phyloP scores from a whole-genome alignment of 495 filamentous ascomycete species.

The Ramalina intermedia region DNA sequence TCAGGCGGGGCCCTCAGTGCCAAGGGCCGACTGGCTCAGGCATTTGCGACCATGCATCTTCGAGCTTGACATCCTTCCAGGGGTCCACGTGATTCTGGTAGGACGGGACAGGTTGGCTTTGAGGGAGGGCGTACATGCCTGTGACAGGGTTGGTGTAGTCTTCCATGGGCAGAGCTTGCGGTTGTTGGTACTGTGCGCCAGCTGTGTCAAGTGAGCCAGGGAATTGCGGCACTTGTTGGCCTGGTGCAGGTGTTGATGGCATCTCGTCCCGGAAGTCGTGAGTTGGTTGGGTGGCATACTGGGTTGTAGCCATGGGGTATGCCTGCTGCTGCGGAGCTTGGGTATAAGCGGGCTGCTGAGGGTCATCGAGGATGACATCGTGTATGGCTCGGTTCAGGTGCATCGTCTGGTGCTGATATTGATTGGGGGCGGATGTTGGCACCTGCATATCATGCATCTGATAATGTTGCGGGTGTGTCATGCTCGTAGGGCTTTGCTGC shows the following conservation, averaged over 20 bases:
- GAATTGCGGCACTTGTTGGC: slow-evolving; percentile 5
- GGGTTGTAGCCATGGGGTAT: not conserved
- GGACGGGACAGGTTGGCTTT: not conserved
- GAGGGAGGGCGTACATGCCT: not conserved
- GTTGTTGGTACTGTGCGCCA: slow-evolving; percentile 1
- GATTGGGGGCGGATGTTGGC: slow-evolving; percentile 1
- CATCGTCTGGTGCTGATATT: slow-evolving; percentile 2
- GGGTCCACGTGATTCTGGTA: not conserved
- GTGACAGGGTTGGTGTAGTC: not conserved
- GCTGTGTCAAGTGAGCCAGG: not conserved
- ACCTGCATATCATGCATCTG: slow-evolving; percentile 2
- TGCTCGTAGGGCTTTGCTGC: not conserved
- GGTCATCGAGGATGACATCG: slow-evolving; percentile 4
- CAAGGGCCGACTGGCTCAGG: not conserved
- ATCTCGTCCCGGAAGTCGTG: slow-evolving; percentile 4
- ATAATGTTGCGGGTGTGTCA: not conserved
- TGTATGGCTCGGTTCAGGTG: not conserved
- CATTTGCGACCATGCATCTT: slow-evolving; percentile 1
- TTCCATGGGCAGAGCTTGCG: not conserved
- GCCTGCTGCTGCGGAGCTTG: not conserved
- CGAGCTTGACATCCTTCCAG: slow-evolving; percentile 5
- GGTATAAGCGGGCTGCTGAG: slow-evolving; percentile 5
- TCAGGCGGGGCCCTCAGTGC: not conserved
- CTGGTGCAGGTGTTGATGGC: slow-evolving; percentile 4
- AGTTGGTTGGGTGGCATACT: not conserved